Evolutionary conservation across 768 basidiomycete species (phyloP), one percentile per base, ranked within the genome.

Genomic region (Pulveroboletus sp.): DNA sequence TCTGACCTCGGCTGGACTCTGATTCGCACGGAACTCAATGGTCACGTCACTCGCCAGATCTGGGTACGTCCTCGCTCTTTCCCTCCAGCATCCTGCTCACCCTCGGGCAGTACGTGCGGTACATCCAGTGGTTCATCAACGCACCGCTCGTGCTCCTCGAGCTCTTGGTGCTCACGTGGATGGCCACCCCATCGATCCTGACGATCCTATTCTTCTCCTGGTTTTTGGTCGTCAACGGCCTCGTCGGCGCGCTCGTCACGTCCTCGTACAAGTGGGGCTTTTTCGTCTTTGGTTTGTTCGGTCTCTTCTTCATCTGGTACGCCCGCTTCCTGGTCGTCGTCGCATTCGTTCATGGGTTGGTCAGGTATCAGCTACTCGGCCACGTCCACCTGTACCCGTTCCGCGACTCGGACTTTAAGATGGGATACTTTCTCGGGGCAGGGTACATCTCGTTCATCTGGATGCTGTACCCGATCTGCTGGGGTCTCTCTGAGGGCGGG

Each of bases 51-150:
- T 1, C 73, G 72, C 19, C 72, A 67, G 60, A 68, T 73, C 66
- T 73, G 74, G 75, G 72, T 81, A 68, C 43, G 70, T 47, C 16
- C 20, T 11, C 4, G 2, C 17, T 24, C 20, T 16, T 6, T 20
- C 0, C 1, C 0, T 20, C 5, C 11, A 17, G 14, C 8, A 6
- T 12, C 4, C 9, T 32, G 30, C 53, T 45, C 31, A 45, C 34
- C 2, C 11, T 4, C 6, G 11, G n/a, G 17, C n/a, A 76, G 75
- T 82, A 68, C 55, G 77, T 73, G 1, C 71, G 77, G 32, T 81
- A 79, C 53, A 77, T 80, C 58, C 76, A 77, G 47, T 79, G 76
- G 77, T 73, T 76, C 49, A 76, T 80, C 70, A 79, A 75, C 41
- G 77, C 78, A 6, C 81, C 82, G 1, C 55, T 77, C 10, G 60